These are phyloP conservation scores for Sugiyamaella qingdaonensis DNA, from an alignment of 805 yeast species.

Conservation along the genomic window DNA sequence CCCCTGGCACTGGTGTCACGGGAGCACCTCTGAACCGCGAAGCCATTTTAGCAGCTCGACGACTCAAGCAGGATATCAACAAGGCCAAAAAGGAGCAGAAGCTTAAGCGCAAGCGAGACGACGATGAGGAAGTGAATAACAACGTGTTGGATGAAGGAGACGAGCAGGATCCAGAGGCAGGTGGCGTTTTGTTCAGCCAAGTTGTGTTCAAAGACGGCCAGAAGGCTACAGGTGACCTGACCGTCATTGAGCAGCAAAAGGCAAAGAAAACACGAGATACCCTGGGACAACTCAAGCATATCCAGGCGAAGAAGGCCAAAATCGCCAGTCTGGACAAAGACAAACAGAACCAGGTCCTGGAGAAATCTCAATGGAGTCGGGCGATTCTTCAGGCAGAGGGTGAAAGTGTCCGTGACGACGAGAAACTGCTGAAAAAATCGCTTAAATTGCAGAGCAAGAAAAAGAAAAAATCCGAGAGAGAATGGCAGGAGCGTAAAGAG, in stretches of 20 bases:
- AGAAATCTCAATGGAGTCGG: conserved; percentile 79
- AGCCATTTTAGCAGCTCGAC: conserved; percentile 52
- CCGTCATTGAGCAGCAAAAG: conserved; percentile 49
- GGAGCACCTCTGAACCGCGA: conserved; percentile 88
- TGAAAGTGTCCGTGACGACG: conserved; percentile 81
- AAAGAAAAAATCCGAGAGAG: conserved; percentile 81
- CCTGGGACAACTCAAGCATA: conserved; percentile 70
- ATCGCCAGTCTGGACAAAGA: conserved; percentile 58
- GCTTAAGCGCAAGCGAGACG: conserved; percentile 36
- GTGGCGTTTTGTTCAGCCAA: conserved; percentile 62
- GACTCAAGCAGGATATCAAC: conserved; percentile 39
- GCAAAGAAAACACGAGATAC: conserved; percentile 84
- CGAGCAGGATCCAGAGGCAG: conserved; percentile 31
- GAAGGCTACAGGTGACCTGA: conserved; percentile 66
- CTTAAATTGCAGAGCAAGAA: conserved; percentile 75
- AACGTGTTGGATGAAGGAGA: conserved; percentile 35
- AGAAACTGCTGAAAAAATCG: conserved; percentile 78
- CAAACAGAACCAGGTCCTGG: conserved; percentile 51
- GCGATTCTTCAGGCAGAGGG: conserved; percentile 88
- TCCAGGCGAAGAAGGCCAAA: conserved; percentile 70
- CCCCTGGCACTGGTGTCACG: conserved; percentile 74
- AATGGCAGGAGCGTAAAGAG: conserved; percentile 89
- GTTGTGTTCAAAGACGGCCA: conserved; percentile 81
- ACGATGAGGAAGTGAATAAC: conserved; percentile 40
- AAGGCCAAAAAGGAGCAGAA: conserved; percentile 31